Conservation (phyloP, 345 rosid species). For the Acer saccharum region DNA sequence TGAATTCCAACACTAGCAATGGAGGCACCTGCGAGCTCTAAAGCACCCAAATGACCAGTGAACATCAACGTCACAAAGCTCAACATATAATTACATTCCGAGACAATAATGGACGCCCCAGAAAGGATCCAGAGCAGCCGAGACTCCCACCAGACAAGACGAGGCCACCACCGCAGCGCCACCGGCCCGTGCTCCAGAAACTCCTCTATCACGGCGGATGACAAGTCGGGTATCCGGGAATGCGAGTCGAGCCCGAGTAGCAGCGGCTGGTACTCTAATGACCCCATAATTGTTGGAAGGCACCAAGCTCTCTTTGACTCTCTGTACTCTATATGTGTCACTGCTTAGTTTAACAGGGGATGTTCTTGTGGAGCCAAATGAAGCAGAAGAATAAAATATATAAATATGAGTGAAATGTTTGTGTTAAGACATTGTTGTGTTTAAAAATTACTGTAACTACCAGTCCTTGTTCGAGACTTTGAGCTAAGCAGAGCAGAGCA, state of each 20-base stretch:
- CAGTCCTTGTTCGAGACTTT: neutral
- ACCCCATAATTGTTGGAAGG: constrained; percentile 27
- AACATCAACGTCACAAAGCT: constrained; percentile 81
- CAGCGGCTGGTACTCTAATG: constrained; percentile 46
- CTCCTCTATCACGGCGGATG: constrained; percentile 69
- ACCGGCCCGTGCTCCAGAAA: constrained; percentile 44
- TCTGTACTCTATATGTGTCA: neutral
- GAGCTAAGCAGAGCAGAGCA: neutral
- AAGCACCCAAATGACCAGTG: constrained; percentile 70
- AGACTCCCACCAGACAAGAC: constrained; percentile 77
- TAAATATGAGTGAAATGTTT: neutral
- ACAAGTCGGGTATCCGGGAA: constrained; percentile 50
- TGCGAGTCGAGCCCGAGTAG: constrained; percentile 59
- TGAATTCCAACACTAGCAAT: constrained; percentile 87
- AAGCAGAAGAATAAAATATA: neutral
- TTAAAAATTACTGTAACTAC: neutral
- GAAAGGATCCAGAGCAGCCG: constrained; percentile 77
- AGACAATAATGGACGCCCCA: constrained; percentile 69
- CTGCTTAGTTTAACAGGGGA: neutral
- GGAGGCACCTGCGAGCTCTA: constrained; percentile 89
- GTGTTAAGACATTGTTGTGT: neutral
- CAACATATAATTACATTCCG: constrained; percentile 79
- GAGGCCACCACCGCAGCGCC: constrained; percentile 67
- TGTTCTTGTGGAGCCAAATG: neutral
- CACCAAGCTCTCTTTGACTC: neutral